Conservation (phyloP, 169 alveolate species). For the Plasmodium inui region DNA sequence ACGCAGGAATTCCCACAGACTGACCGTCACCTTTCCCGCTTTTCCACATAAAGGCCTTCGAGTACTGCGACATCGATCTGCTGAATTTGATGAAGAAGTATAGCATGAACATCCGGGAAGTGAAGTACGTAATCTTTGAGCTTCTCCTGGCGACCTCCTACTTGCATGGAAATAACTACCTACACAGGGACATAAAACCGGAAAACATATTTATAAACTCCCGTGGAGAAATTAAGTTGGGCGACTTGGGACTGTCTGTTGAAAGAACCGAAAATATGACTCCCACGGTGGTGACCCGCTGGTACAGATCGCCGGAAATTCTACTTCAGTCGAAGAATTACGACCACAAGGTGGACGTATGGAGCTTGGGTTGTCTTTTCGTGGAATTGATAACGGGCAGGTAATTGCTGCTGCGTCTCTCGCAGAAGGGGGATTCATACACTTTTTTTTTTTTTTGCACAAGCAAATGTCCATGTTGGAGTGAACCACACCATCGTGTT, state of each 20-base stretch:
- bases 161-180: conserved; percentile 78
- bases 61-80: conserved; percentile 57
- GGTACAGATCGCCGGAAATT: conserved; percentile 93
- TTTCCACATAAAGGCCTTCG: conserved; percentile 22
- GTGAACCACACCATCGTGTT: not conserved
- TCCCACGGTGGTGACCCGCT: conserved; percentile 84
- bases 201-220: conserved; percentile 81
- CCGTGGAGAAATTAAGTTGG: conserved; percentile 80
- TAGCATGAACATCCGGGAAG: conserved; percentile 51
- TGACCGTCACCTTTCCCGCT: not conserved
- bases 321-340: conserved; percentile 84
- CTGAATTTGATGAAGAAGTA: conserved; percentile 41
- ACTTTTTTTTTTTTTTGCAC: conserved; percentile 51
- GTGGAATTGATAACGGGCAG: conserved; percentile 86
- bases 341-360: conserved; percentile 88
- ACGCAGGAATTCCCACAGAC: not conserved
- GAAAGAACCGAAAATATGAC: conserved; percentile 77
- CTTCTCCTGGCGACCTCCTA: conserved; percentile 75
- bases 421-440: conserved; percentile 76
- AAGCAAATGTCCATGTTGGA: not conserved
- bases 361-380: conserved; percentile 90
- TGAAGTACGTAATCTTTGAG: conserved; percentile 82
- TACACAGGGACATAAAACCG: conserved; percentile 85
- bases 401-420: not conserved
- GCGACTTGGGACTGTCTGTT: conserved; percentile 84